Base-by-base conservation (phyloP, 2,329 filamentous ascomycete species). In the Colletotrichum acutatum region DNA sequence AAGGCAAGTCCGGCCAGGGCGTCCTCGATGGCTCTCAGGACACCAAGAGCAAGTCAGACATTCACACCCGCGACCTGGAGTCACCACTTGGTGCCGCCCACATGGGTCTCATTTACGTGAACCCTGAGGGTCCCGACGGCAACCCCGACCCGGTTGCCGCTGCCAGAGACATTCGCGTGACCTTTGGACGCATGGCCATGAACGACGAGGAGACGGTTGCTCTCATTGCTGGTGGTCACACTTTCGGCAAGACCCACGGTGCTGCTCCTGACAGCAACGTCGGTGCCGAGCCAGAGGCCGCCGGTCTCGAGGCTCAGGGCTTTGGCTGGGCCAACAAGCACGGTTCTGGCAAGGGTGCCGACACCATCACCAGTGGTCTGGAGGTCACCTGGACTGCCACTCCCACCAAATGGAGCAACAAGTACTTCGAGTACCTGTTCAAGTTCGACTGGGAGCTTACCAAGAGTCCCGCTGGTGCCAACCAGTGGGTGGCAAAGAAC, bases 91-190 rank as follows among this genome's bases (percentile, higher is more conserved):
- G 86, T 11, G 91, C 93, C 57, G 86, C 91, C 26, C 90, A 93
- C 83, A 93, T 93, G 90, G 93, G 93, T 79, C 84, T 95, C 78
- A 95, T 95, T 80, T 95, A 95, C 80, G 93, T 95, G 72, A 95
- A 95, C 84, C 93, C 93, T 3, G 92, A 95, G 82, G 93, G 93
- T 5, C 93, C 93, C 32, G 91, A 95, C 77, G 92, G 90, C 72
- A 88, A 89, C 67, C 92, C 92, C 3, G 92, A 95, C 78, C 91
- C 92, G n/a, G 81, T 91, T 53, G 91, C 91, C 19, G 88, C 93
- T 1, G 93, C 90, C 49, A 83, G 87, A 68, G 93, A 95, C 78
- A 95, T 95, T 79, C 92, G 92, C 75, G 87, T 86, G 71, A 94
- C 93, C 26, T 95, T 95, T 77, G 87, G 87, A 75, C 92, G 92